phyloP scores from a whole-genome alignment of 192 early-diverging fungal species.

The Phlyctochytrium bullatum region DNA sequence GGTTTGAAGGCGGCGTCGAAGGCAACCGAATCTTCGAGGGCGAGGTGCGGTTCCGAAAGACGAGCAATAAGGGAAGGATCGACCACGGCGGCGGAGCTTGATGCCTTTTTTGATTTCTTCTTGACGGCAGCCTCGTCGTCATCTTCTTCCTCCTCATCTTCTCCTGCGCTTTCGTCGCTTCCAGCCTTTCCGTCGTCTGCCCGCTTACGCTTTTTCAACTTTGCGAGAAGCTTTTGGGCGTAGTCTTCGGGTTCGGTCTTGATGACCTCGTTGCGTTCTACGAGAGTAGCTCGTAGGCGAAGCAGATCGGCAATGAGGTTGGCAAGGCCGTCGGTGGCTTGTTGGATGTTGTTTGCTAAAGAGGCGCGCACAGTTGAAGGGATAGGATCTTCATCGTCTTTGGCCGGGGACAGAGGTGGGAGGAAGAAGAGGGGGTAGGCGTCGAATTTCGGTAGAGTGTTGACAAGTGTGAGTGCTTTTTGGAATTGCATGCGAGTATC shows the following conservation, averaged over 20 bases:
- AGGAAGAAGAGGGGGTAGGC: conserved; percentile 1
- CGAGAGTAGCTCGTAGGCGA: conserved; percentile 10
- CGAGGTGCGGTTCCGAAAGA: no score
- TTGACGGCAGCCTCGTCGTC: conserved; percentile 12
- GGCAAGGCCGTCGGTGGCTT: neutral
- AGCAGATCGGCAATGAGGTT: conserved; percentile 9
- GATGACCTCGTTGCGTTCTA: conserved; percentile 27
- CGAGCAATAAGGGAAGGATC: no score
- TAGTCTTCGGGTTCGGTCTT: conserved; percentile 17
- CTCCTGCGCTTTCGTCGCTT: neutral
- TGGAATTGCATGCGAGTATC: conserved; percentile 18
- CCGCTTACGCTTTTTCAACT: conserved; percentile 38
- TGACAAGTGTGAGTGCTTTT: conserved; percentile 5
- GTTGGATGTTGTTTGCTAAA: no score
- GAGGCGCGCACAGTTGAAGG: no score
- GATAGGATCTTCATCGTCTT: conserved; percentile 5
- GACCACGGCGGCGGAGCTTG: no score
- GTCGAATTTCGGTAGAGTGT: conserved; percentile 6
- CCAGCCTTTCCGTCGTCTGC: conserved; percentile 31
- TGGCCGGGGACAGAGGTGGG: neutral
- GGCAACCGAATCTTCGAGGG: conserved; percentile 61
- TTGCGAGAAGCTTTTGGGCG: conserved; percentile 27
- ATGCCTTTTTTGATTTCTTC: no score
- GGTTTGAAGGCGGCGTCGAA: conserved; percentile 65
- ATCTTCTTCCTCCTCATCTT: conserved; percentile 3